phyloP scores from a whole-genome alignment of 2,329 filamentous ascomycete species.

The Sphaerostilbella broomeana region DNA sequence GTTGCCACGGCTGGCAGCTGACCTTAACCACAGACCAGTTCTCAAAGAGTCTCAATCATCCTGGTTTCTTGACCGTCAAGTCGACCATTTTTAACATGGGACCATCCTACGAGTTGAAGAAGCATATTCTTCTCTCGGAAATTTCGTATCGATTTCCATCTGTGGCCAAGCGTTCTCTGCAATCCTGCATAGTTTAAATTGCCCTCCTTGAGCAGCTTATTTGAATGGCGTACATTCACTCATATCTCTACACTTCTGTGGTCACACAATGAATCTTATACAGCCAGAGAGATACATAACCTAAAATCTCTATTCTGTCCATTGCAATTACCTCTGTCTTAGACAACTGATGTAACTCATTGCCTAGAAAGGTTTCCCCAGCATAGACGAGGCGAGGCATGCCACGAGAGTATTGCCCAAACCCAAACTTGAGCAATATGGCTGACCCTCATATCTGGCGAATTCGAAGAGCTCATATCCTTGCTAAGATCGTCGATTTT shows the following conservation, averaged over 20 bases:
- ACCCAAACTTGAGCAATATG: slow-evolving; percentile 6
- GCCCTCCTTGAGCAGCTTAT: too few relatives aligned
- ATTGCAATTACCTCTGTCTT: too few relatives aligned
- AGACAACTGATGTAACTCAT: slow-evolving; percentile 18
- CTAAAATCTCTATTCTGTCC: too few relatives aligned
- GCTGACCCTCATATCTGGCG: slow-evolving; percentile 12
- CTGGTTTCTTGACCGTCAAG: slow-evolving; percentile 2
- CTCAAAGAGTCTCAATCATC: background rate
- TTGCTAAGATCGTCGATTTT: slow-evolving; percentile 18
- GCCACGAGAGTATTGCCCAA: slow-evolving; percentile 3
- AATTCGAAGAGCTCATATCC: slow-evolving; percentile 9
- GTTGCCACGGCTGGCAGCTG: slow-evolving; percentile 3
- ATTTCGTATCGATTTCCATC: too few relatives aligned
- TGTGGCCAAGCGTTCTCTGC: slow-evolving; percentile 6
- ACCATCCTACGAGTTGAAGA: too few relatives aligned
- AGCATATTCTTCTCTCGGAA: too few relatives aligned
- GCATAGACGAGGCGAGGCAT: background rate
- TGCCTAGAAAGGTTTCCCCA: too few relatives aligned
- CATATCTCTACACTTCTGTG: background rate
- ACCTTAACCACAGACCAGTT: background rate
- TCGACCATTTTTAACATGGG: too few relatives aligned
- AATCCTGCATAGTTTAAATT: too few relatives aligned
- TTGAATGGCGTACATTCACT: slow-evolving; percentile 7
- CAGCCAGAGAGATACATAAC: slow-evolving; percentile 15
- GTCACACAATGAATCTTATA: slow-evolving; percentile 9